Conservation (phyloP, 148 eudicot species). For the Chenopodium suecicum region DNA sequence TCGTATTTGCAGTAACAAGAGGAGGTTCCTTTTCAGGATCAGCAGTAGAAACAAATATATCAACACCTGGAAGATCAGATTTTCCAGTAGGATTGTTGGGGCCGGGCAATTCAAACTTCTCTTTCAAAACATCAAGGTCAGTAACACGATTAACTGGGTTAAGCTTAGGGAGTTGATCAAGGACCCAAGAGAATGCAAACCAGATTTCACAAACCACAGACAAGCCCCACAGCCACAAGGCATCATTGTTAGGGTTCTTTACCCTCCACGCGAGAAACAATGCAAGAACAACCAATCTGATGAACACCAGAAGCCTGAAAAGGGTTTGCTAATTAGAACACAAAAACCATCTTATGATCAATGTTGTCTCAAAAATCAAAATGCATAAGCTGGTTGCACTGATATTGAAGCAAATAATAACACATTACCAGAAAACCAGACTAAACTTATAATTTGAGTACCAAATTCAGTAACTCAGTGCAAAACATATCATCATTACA, state of each 20-base stretch:
- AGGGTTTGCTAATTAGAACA: slow-evolving; percentile 3
- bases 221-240: slow-evolving; percentile 88
- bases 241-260: slow-evolving; percentile 59
- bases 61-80: slow-evolving; percentile 92
- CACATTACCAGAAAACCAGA: background rate
- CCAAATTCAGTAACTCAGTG: background rate
- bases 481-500: background rate
- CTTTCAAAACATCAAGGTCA: slow-evolving; percentile 71
- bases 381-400: background rate
- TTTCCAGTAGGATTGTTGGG: slow-evolving; percentile 72
- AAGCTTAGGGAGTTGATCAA: slow-evolving; percentile 88
- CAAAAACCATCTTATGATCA: background rate
- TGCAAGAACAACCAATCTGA: slow-evolving; percentile 66
- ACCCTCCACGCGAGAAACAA: slow-evolving; percentile 83
- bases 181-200: slow-evolving; percentile 97
- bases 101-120: slow-evolving; percentile 69
- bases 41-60: slow-evolving; percentile 87
- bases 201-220: slow-evolving; percentile 86
- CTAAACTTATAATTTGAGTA: background rate
- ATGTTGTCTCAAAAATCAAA: background rate
- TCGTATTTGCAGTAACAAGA: slow-evolving; percentile 87
- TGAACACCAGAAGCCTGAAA: slow-evolving; percentile 73
- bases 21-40: slow-evolving; percentile 98
- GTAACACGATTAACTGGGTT: slow-evolving; percentile 78
- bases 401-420: background rate